Conservation (phyloP, 306 rosid genomes). For the Gastrolobium bilobum region DNA sequence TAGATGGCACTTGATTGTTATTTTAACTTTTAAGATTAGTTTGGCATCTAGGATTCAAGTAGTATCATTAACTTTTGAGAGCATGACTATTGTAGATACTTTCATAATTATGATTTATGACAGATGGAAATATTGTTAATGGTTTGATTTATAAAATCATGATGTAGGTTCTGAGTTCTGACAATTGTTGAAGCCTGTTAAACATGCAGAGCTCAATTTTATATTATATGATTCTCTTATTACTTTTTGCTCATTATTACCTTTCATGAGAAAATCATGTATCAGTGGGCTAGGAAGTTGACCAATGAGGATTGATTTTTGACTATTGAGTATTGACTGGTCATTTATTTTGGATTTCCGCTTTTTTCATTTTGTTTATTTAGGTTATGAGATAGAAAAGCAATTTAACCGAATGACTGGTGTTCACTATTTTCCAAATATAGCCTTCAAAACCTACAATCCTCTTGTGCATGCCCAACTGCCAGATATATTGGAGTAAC, state of each 20-base stretch:
- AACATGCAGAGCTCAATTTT: background rate
- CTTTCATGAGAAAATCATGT: background rate
- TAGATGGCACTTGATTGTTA: background rate
- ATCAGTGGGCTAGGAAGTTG: conserved; percentile 12
- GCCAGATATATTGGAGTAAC: background rate
- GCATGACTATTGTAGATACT: background rate
- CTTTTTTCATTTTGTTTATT: conserved; percentile 5
- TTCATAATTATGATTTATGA: background rate
- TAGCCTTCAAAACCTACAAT: background rate
- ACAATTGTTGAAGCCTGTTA: conserved; percentile 19
- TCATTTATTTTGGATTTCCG: background rate
- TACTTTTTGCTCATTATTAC: background rate
- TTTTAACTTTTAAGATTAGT: conserved; percentile 12
- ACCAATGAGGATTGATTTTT: background rate
- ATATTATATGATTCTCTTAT: background rate
- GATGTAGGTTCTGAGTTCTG: background rate
- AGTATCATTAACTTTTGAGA: background rate
- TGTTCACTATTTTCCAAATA: background rate
- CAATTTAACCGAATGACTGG: background rate
- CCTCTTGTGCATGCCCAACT: background rate
- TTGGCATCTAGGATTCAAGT: conserved; percentile 21
- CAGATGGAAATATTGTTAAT: background rate
- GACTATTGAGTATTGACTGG: background rate
- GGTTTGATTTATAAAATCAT: background rate
- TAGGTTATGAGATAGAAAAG: background rate